Base-by-base conservation (phyloP, 176 grass and related monocot genomes). In the Bolboschoenus planiculmis region DNA sequence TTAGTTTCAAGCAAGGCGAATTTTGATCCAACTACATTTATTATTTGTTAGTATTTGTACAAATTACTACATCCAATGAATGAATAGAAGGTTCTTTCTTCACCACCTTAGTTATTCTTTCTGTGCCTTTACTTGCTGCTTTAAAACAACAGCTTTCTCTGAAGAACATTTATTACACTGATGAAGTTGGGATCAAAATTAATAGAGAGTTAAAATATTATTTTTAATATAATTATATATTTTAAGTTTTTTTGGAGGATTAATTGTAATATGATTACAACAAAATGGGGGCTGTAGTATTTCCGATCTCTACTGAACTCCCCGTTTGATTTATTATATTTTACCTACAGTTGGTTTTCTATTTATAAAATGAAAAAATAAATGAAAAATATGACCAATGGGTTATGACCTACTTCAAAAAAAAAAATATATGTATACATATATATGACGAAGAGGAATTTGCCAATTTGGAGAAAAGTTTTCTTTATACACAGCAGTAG, bases 81-180 rank as follows among this genome's bases (percentile, higher is more conserved):
- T 24, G n/a, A 58, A 58, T 2, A 81, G 78, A 81, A 81, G 79
- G 56, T 82, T 82, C 79, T 82, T 82, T 46, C 58, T 82, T 46
- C 72, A 60, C 79, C 78, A 21, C 35, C 36, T 81, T 81, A 26
- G 56, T 81, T 80, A 81, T 63, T 81, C 56, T 81, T n/a, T 42
- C 56, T 30, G 18, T 7, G 24, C 78, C 55, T 81, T 44, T 23
- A 44, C 56, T 46, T 63, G 53, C n/a, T 1, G 29, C 10, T 1
- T 60, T 81, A 24, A 29, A 44, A 24, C 37, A 60, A 7, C 78
- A 62, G 13, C 39, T 42, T 63, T 60, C 56, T 81, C 31, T 36
- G 3, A 39, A 39, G 14, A n/a, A 57, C 29, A 57, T 57, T 79
- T 56, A n/a, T n/a, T n/a, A n/a, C n/a, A n/a, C n/a, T n/a, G n/a